Base-by-base conservation (phyloP, 23 red algal genomes). In the Gracilariopsis chorda region DNA sequence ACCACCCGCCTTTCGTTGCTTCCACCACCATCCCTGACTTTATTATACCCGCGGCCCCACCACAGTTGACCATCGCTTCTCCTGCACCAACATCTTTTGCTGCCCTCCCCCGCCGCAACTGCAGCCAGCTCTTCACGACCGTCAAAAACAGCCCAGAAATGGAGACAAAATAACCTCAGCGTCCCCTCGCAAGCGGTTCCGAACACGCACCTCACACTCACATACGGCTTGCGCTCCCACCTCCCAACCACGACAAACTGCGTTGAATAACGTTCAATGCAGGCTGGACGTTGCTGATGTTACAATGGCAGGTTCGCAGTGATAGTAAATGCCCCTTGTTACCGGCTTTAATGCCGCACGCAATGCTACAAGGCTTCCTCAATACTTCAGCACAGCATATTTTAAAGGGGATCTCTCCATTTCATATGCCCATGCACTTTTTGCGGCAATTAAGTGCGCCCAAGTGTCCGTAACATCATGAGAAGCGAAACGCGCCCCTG, bases 271-370 rank as follows among this genome's bases (percentile, higher is more conserved):
- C 78, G 33, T 46, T 48, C 29, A 28, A 30, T 6, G 78, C 78
- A 32, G 78, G 49, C 20, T 83, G 78, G 78, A 59, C 45, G 10
- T 14, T 63, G 35, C 78, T 61, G n/a, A 64, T 83, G 78, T 40
- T 83, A 32, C 53, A 58, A 24, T 63, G 51, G 17, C 78, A 49
- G 1, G 55, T 83, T 60, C 78, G 55, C 49, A 27, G 35, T 19
- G 20, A 59, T 0, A 40, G 78, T 8, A 83, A 83, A 47, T 83
- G 78, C 25, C 78, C 78, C 34, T 3, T 83, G 30, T 24, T 83
- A 12, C 78, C 78, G 9, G 30, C 53, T 10, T 83, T 83, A 27
- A 40, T 83, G 28, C 78, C 78, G 23, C 55, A 37, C 7, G 34
- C 78, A 4, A 36, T 46, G 25, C 78, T 55, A 3, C 49, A 83